Base-by-base conservation (phyloP, 768 basidiomycete genomes). In the Phallus indusiatus region DNA sequence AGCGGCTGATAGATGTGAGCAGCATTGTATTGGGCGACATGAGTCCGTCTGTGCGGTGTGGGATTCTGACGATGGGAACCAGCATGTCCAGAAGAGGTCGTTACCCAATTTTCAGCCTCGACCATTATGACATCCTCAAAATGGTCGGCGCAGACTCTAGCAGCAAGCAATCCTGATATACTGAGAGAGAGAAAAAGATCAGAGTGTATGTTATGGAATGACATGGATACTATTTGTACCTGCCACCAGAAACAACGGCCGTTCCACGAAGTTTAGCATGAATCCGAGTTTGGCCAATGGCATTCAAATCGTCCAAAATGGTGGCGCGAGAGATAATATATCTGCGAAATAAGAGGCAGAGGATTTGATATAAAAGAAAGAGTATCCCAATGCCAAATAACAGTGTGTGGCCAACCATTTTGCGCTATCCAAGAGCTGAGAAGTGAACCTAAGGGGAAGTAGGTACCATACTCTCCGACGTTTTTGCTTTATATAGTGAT, bases 41-140 rank as follows among this genome's bases (percentile, higher is more conserved):
- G 59, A 21, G 37, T 18, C 10, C 58, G 56, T 17, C 47, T 49
- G 34, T 50, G 33, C 2, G 37, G 20, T 8, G 28, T 18, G 16
- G 42, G 9, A 46, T 54, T 14, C 12, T 48, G 47, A 17, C 10
- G 34, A 49, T 16, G 53, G n/a, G 11, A 37, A 54, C 35, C 56
- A 11, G 5, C 28, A n/a, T 33, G 21, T 20, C 47, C 66, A 14
- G 62, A 64, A 37, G 63, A 54, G 10, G 58, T 64, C 16, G 49
- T 51, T 7, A 65, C 24, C 67, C 68, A 66, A 28, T 42, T 61
- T 54, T 70, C 69, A 16, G 54, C 59, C 46, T 70, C 69, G 20
- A 70, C 61, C 11, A 70, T 63, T 14, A 70, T 35, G 51, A 70
- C 69, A 14, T 62, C 50, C 42, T 68, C 63, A 54, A 68, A 70